Evolutionary conservation across 257 asterid species (phyloP).

Genomic region (Verbena officinalis): DNA sequence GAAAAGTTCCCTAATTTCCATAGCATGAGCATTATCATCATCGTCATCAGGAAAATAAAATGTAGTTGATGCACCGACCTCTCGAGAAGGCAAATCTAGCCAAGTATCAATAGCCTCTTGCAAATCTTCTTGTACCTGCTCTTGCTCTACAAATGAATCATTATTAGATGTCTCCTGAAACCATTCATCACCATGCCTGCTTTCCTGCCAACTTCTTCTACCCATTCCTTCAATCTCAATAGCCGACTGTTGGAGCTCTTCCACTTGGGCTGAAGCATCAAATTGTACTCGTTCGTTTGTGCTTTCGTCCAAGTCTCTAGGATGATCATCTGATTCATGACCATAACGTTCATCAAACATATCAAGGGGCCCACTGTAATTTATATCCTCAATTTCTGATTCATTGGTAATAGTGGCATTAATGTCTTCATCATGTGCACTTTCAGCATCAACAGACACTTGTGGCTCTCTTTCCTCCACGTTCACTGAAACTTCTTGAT

Average conservation of each 20-base stretch:
- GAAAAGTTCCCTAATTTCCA: constrained; percentile 81
- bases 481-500: too few species aligned
- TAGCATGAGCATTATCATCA: constrained; percentile 67
- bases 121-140: constrained; percentile 54
- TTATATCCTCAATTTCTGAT: constrained; percentile 40
- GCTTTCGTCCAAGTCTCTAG: too few species aligned
- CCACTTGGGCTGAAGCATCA: constrained; percentile 42
- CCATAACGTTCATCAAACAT: constrained; percentile 37
- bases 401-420: constrained; percentile 26
- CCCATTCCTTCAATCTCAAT: constrained; percentile 38
- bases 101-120: constrained; percentile 76
- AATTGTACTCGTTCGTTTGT: too few species aligned
- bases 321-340: constrained; percentile 33
- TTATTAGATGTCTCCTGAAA: constrained; percentile 43
- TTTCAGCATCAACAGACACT: constrained; percentile 24
- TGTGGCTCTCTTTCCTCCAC: constrained; percentile 13
- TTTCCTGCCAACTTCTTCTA: constrained; percentile 46
- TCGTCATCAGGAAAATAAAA: constrained; percentile 55
- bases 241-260: constrained; percentile 44
- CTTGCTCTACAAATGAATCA: constrained; percentile 37
- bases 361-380: constrained; percentile 29
- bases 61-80: constrained; percentile 45
- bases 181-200: constrained; percentile 40
- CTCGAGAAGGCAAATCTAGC: constrained; percentile 66
- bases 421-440: constrained; percentile 28